Conservation (phyloP, 768 basidiomycete genomes). For the Rhodosporidiobolus odoratus region DNA sequence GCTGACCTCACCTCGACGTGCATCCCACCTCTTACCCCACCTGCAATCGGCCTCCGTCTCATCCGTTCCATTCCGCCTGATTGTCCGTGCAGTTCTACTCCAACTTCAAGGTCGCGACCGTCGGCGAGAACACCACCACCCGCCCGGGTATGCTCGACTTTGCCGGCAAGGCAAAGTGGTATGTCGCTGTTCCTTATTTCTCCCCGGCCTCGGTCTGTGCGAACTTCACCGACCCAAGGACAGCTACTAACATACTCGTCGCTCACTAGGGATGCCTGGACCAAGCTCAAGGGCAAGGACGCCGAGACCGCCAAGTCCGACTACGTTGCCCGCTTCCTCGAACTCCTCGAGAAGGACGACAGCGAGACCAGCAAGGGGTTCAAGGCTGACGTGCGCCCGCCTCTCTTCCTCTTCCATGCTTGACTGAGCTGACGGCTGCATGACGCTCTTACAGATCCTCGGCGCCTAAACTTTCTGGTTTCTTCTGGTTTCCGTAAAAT, state of each 20-base stretch:
- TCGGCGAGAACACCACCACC: slow-evolving; percentile 27
- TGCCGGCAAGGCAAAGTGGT: slow-evolving; percentile 86
- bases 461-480: no score
- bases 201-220: slow-evolving; percentile 27
- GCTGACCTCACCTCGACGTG: no score
- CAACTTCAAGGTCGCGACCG: slow-evolving; percentile 82
- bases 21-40: neutral
- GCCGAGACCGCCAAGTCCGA: slow-evolving; percentile 65
- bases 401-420: neutral
- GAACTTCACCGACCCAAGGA: neutral
- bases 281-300: slow-evolving; percentile 61
- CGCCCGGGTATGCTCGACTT: slow-evolving; percentile 69
- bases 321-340: slow-evolving; percentile 71
- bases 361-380: slow-evolving; percentile 55
- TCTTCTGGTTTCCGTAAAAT: no score
- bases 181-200: slow-evolving; percentile 39
- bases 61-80: neutral
- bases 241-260: neutral
- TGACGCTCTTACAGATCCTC: no score
- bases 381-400: slow-evolving; percentile 54
- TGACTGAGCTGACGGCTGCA: no score
- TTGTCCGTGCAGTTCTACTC: slow-evolving; percentile 69
- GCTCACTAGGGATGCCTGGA: slow-evolving; percentile 75
- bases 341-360: slow-evolving; percentile 55
- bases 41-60: neutral